Conservation (phyloP, 2,329 filamentous ascomycete genomes). For the Colletotrichum sp. region DNA sequence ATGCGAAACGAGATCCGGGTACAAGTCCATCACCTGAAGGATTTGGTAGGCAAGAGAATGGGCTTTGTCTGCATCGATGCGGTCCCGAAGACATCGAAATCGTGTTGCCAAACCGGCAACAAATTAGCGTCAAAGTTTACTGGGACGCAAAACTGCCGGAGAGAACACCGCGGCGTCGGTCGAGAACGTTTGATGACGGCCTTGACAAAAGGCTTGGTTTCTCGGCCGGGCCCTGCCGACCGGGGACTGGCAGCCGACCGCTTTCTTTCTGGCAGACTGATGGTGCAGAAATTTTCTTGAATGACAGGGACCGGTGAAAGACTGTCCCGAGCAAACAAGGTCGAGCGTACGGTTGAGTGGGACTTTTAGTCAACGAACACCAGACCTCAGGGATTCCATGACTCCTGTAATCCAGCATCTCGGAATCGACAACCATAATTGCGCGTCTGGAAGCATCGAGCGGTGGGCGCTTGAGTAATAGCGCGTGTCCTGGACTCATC, state of each 20-base stretch:
- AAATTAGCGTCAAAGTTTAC: neutral
- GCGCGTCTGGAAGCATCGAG: neutral
- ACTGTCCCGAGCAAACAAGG: neutral
- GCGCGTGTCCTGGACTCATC: neutral
- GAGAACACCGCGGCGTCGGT: neutral
- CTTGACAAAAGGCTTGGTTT: neutral
- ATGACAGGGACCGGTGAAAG: neutral
- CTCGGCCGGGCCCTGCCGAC: slow-evolving; percentile 1
- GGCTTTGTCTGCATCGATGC: neutral
- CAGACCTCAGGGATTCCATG: neutral
- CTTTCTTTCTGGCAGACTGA: neutral
- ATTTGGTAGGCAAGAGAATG: neutral
- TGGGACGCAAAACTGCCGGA: neutral
- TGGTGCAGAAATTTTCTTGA: neutral
- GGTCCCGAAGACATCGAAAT: neutral
- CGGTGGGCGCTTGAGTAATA: neutral
- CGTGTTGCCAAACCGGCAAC: neutral
- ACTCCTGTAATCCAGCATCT: neutral
- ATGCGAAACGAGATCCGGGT: neutral
- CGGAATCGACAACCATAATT: neutral
- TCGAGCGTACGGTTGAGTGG: neutral
- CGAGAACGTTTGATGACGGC: neutral
- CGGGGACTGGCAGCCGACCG: neutral
- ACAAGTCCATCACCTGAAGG: neutral
- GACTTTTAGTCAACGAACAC: slow-evolving; percentile 5